Evolutionary conservation across 208 protist species (phyloP).

Genomic region (Acanthamoeba lenticulata): DNA sequence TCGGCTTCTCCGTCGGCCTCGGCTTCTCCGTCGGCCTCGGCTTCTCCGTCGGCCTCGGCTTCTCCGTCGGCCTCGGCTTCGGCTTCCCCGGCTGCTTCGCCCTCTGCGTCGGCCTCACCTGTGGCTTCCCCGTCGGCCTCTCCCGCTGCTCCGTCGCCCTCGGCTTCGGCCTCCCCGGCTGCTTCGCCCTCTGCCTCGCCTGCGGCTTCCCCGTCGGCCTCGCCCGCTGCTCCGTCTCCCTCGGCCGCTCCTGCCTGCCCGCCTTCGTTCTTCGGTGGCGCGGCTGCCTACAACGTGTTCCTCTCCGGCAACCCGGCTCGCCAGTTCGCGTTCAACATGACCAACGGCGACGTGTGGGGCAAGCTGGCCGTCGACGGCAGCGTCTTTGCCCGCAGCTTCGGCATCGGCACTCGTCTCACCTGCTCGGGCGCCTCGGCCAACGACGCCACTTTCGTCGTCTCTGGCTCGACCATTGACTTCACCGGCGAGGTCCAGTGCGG

Average conservation of each 20-base stretch:
- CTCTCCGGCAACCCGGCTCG: not conserved
- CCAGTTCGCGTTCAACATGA: not conserved
- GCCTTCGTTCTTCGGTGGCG: not conserved
- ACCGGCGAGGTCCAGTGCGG: not conserved
- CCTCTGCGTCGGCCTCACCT: not conserved
- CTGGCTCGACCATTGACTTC: not conserved
- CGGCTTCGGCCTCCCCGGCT: not conserved
- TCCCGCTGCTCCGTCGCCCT: not conserved
- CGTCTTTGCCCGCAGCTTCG: not conserved
- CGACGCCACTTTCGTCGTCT: not conserved
- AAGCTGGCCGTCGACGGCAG: not conserved
- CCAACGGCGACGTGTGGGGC: constrained; percentile 39
- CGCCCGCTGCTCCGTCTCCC: not conserved
- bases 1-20: not conserved
- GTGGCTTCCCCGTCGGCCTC: not conserved
- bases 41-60: not conserved
- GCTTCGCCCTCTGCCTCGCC: not conserved
- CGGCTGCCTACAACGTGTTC: not conserved
- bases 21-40: not conserved
- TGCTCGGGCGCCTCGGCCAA: not conserved
- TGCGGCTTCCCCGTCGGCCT: not conserved
- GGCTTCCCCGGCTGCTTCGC: not conserved
- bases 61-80: not conserved
- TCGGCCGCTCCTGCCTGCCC: not conserved
- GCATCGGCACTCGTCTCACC: not conserved